Evolutionary conservation across 306 rosid genomes (phyloP), one percentile per base, ranked within the genome.

Genomic region (Rosa lucieae): DNA sequence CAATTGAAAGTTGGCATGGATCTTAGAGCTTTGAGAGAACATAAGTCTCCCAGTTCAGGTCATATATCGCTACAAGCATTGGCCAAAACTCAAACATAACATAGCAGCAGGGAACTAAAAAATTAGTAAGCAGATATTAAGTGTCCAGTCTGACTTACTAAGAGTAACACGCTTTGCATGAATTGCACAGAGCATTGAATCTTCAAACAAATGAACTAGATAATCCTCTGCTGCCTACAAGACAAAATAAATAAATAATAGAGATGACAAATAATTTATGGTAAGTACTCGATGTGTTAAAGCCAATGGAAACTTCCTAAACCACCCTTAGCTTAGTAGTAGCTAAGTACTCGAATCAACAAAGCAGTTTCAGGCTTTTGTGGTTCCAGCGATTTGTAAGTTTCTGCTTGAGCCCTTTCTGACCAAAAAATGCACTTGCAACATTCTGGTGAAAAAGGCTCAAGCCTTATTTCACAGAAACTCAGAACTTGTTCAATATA

Each of bases 121-220:
- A 40, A 39, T 48, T 18, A 69, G 63, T 8, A 6, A 75, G 26
- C 62, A 76, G 78, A 78, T 82, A 61, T n/a, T 58, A 63, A 74
- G 65, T 59, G 39, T 43, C 21, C 40, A 80, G 20, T 63, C 71
- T 67, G 75, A 87, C 99, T 92, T 91, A 95, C 99, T 95, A 55
- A 93, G 93, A 69, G 98, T 93, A 47, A 95, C 90, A 70, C 97
- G 97, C 81, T 69, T 91, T 26, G 98, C 99, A 81, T 93, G 99
- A 86, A 95, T 87, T 42, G 99, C 89, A 80, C 99, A 93, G 35
- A 93, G 92, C 94, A 89, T 90, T 77, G 93, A 86, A 76, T 85
- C 92, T 86, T 93, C 91, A 89, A 95, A 95, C 78, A 95, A 68
- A 66, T 80, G 84, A 78, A 93, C 88, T 58, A 95, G 76, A 84